Conservation (phyloP, 352 stramenopile genomes). For the Peronosclerospora sorghi region DNA sequence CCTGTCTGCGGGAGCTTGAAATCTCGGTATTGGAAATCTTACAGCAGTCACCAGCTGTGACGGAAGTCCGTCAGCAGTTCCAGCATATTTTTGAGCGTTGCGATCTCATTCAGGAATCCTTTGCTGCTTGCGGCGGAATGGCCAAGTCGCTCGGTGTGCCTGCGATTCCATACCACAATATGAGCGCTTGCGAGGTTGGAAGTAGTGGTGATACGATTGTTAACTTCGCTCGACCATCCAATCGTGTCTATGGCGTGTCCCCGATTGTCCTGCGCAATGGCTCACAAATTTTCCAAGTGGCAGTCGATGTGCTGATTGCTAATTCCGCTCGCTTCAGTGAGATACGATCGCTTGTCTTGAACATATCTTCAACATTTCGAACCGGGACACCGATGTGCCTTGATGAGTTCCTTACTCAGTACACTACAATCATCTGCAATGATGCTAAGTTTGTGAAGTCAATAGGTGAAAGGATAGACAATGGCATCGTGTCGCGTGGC, state of each 20-base stretch:
- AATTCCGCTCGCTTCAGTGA: conserved; percentile 28
- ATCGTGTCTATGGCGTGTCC: conserved; percentile 57
- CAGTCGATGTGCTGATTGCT: conserved; percentile 16
- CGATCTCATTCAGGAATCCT: conserved; percentile 19
- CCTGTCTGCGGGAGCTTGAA: conserved; percentile 53
- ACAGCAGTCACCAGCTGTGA: conserved; percentile 11
- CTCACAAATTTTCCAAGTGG: conserved; percentile 15
- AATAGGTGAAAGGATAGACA: conserved; percentile 2
- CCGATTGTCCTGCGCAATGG: conserved; percentile 19
- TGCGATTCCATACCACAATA: conserved; percentile 35
- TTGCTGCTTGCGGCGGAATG: conserved; percentile 16
- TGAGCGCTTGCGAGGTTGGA: conserved; percentile 35
- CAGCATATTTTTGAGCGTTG: conserved; percentile 24
- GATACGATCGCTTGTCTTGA: conserved; percentile 18
- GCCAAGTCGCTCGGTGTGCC: conserved; percentile 39
- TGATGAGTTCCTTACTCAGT: conserved; percentile 20
- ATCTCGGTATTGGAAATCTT: conserved; percentile 50
- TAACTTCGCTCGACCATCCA: conserved; percentile 42
- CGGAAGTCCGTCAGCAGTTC: conserved; percentile 16
- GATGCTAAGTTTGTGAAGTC: conserved; percentile 33
- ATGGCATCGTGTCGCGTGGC: not conserved
- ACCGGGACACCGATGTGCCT: conserved; percentile 26
- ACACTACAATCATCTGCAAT: conserved; percentile 12
- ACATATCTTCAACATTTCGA: conserved; percentile 20
- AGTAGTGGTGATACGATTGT: conserved; percentile 34